Conservation (phyloP, 2,329 filamentous ascomycete species). For the Aureobasidium mangrovei region DNA sequence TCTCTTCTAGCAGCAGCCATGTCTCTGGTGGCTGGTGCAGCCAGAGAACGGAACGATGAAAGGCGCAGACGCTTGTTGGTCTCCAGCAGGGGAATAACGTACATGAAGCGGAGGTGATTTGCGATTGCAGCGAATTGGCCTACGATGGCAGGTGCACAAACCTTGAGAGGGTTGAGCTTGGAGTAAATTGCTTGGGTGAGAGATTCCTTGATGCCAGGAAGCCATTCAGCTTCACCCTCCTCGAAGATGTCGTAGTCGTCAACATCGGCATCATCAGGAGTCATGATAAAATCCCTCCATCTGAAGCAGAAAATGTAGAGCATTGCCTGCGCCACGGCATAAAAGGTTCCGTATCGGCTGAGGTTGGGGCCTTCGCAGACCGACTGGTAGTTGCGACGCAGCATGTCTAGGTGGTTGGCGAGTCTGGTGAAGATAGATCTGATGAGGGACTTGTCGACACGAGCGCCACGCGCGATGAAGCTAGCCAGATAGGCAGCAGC, state of each 20-base stretch:
- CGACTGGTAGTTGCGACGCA: constrained; percentile 63
- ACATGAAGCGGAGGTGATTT: constrained; percentile 77
- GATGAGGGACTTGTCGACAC: constrained; percentile 68
- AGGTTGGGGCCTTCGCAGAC: constrained; percentile 77
- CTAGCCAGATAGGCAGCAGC: constrained; percentile 89
- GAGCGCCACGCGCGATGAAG: constrained; percentile 83
- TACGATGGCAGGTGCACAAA: constrained; percentile 85
- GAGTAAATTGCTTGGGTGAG: constrained; percentile 74
- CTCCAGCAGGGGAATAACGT: constrained; percentile 80
- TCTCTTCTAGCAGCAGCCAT: constrained; percentile 44
- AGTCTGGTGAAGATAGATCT: constrained; percentile 74
- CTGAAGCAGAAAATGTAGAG: constrained; percentile 97
- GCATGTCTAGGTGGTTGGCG: constrained; percentile 64
- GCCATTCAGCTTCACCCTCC: constrained; percentile 69
- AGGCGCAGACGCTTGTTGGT: constrained; percentile 85
- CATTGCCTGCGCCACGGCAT: constrained; percentile 77
- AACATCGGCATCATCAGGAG: constrained; percentile 32
- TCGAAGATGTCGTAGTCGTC: constrained; percentile 46
- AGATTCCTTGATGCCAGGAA: constrained; percentile 62
- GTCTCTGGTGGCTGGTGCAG: constrained; percentile 40
- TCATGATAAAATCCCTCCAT: constrained; percentile 78
- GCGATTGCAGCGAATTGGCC: constrained; percentile 84
- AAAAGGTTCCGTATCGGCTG: constrained; percentile 74
- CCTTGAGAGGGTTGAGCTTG: constrained; percentile 86
- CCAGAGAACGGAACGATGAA: constrained; percentile 39